phyloP scores from a whole-genome alignment of 202 grass and related monocot genomes.

The Schoenoplectus triqueter region DNA sequence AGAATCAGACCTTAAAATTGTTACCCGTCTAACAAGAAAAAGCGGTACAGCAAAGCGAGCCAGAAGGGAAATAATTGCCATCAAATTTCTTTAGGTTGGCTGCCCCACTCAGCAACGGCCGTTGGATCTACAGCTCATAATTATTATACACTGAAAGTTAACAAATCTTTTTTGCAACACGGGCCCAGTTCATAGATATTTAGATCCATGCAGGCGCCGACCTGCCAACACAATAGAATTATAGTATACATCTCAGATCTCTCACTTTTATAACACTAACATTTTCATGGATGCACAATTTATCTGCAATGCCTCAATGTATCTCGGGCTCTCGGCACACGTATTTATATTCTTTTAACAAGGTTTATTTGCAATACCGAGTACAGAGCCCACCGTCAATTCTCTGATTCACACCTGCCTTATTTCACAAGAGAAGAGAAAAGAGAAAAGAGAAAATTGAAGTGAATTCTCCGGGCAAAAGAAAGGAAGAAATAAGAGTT shows the following conservation, averaged over 20 bases:
- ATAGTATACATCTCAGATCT: neutral
- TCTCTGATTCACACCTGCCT: neutral
- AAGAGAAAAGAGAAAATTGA: neutral
- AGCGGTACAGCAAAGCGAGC: slow-evolving; percentile 16
- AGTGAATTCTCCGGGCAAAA: no score
- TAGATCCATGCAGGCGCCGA: slow-evolving; percentile 10
- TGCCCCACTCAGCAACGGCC: slow-evolving; percentile 36
- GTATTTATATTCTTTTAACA: neutral
- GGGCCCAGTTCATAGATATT: neutral
- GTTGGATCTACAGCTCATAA: slow-evolving; percentile 21
- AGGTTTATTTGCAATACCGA: neutral
- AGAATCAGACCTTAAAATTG: neutral
- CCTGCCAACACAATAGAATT: neutral
- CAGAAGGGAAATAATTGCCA: slow-evolving; percentile 27
- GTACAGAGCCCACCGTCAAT: slow-evolving; percentile 9
- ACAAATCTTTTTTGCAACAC: neutral
- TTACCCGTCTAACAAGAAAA: neutral
- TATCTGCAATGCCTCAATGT: neutral
- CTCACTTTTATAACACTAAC: neutral
- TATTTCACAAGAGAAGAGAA: neutral
- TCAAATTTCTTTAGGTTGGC: slow-evolving; percentile 28
- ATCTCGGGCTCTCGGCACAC: neutral
- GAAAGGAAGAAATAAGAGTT: neutral
- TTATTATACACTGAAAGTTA: neutral
- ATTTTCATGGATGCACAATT: neutral